Conservation (phyloP, 2,329 filamentous ascomycete genomes). For the Diplodia mutila region DNA sequence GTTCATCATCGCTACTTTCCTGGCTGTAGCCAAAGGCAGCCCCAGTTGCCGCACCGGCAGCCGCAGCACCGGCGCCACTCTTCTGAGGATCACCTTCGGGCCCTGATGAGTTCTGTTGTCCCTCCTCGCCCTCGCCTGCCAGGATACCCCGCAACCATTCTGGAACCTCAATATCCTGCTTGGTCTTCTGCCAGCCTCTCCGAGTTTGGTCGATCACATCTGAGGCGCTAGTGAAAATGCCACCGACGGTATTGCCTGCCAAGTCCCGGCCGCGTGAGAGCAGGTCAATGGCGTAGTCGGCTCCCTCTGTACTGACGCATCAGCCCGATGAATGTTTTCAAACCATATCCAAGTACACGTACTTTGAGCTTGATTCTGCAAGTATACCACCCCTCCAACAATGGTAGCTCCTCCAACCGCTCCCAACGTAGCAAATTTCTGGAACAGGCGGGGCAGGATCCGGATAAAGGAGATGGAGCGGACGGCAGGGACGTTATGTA, state of each 20-base stretch:
- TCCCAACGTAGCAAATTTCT: constrained; percentile 85
- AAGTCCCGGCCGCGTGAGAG: constrained; percentile 73
- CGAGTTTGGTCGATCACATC: constrained; percentile 78
- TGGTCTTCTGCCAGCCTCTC: constrained; percentile 81
- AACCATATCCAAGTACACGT: neutral
- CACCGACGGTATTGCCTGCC: constrained; percentile 69
- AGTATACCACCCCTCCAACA: constrained; percentile 83
- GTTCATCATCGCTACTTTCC: constrained; percentile 66
- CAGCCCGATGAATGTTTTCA: constrained; percentile 37
- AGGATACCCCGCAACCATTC: constrained; percentile 80
- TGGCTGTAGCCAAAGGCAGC: constrained; percentile 79
- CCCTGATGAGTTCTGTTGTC: constrained; percentile 41
- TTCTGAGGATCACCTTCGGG: constrained; percentile 57
- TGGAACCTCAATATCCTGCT: constrained; percentile 72
- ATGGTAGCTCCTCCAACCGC: constrained; percentile 90
- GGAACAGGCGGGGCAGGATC: constrained; percentile 79
- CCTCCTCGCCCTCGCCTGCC: constrained; percentile 44
- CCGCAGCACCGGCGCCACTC: constrained; percentile 55
- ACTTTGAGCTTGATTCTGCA: constrained; percentile 82
- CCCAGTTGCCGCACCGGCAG: constrained; percentile 71
- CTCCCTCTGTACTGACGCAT: constrained; percentile 62
- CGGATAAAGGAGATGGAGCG: constrained; percentile 69
- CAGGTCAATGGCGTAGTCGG: constrained; percentile 76
- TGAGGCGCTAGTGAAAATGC: constrained; percentile 71
- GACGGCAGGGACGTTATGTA: constrained; percentile 76